Percentiles rank a stretch among this genome's conserved stretches.
These are phyloP conservation scores for Cordyceps javanica DNA, from an alignment of 2,329 filamentous ascomycete genomes.

Conservation along the genomic window DNA sequence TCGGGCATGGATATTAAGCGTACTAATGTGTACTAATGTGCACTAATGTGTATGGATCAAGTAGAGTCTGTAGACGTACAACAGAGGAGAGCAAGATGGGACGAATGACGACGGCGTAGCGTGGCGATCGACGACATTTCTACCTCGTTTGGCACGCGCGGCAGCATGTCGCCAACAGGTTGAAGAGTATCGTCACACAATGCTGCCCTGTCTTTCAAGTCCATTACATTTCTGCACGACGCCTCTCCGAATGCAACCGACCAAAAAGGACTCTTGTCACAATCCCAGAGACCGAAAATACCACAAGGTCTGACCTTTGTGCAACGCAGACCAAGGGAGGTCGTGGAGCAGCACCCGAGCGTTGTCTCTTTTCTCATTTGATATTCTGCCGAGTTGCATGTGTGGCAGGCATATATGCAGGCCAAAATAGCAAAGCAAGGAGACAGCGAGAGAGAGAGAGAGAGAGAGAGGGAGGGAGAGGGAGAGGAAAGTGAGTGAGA, in stretches of 20 bases:
- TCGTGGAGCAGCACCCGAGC: background rate
- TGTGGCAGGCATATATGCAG: background rate
- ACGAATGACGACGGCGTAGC: background rate
- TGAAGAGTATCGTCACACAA: background rate
- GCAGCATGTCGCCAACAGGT: background rate
- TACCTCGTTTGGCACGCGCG: background rate
- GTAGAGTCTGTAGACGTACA: too few relatives aligned
- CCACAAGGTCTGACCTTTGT: background rate
- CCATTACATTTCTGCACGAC: background rate
- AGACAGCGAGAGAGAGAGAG: too few relatives aligned
- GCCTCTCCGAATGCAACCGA: background rate
- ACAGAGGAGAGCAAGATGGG: background rate
- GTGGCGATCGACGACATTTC: background rate
- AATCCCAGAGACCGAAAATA: background rate
- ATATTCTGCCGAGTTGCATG: background rate
- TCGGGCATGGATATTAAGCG: background rate
- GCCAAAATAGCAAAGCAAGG: background rate
- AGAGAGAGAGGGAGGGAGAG: too few relatives aligned
- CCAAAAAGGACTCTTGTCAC: background rate
- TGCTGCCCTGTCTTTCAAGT: background rate
- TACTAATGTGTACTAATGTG: too few relatives aligned
- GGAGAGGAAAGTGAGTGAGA: too few relatives aligned
- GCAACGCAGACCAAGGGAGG: background rate
- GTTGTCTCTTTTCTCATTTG: conserved; percentile 6
- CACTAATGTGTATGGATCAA: too few relatives aligned